These are phyloP conservation scores for Ophiostoma sp. DNA, from an alignment of 2,329 filamentous ascomycete species.

Conservation along the genomic window DNA sequence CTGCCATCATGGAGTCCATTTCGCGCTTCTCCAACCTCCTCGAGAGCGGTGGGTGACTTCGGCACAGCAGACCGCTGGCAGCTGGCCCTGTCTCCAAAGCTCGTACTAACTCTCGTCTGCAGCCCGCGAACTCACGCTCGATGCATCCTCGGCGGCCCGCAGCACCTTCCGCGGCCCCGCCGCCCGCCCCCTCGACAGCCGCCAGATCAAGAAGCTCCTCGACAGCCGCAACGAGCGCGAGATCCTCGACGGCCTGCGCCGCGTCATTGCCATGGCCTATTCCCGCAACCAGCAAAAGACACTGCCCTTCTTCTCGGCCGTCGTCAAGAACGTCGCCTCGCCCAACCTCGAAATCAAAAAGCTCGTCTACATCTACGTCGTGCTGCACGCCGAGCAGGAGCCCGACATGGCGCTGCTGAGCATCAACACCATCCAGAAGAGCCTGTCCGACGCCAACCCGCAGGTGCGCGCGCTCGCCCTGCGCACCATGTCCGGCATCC, in stretches of 20 bases:
- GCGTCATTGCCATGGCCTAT: constrained; percentile 96
- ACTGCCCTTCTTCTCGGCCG: constrained; percentile 89
- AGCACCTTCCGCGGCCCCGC: constrained; percentile 55
- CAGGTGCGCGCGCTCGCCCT: constrained; percentile 87
- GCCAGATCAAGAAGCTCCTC: constrained; percentile 87
- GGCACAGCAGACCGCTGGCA: background rate
- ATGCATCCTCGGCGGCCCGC: constrained; percentile 86
- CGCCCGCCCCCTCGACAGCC: constrained; percentile 60
- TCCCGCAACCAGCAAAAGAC: constrained; percentile 61
- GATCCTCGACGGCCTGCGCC: constrained; percentile 82
- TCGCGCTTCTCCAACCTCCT: constrained; percentile 89
- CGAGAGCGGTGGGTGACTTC: constrained; percentile 72
- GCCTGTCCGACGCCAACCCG: constrained; percentile 84
- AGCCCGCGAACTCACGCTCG: constrained; percentile 96
- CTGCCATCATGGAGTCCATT: constrained; percentile 83
- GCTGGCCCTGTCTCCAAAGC: background rate
- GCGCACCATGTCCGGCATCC: constrained; percentile 93
- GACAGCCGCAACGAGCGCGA: constrained; percentile 92
- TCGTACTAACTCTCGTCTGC: constrained; percentile 16
- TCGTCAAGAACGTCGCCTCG: constrained; percentile 96
- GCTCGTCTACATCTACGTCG: constrained; percentile 95
- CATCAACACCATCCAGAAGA: constrained; percentile 99
- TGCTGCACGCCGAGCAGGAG: constrained; percentile 93
- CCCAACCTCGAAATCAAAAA: constrained; percentile 95
- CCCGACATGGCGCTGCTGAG: constrained; percentile 91